Base-by-base conservation (phyloP, 768 basidiomycete genomes). In the Daedaleopsis sinensis region DNA sequence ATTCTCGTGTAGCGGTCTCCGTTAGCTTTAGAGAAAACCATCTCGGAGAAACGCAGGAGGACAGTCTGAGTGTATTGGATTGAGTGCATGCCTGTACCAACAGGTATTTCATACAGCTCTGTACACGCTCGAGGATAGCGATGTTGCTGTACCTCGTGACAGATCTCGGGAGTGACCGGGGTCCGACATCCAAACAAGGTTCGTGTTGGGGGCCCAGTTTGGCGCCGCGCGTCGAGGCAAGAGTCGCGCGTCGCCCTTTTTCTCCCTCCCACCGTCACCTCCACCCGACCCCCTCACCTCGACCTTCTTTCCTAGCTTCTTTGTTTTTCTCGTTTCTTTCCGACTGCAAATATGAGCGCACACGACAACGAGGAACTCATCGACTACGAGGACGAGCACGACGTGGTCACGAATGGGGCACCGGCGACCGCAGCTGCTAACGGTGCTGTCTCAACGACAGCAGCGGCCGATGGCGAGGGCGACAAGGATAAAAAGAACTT, bases 401-500 rank as follows among this genome's bases (percentile, higher is more conserved):
- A 93, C 70, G 82, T 90, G 63, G 80, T 87, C 59, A 81, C 89
- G 55, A 87, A 82, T 61, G 84, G 85, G 60, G 77, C 78, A 47
- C 73, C 80, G 35, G 78, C 77, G 23, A 67, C 77, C 39, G 70
- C 83, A 37, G 76, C 78, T 32, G 73, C 82, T 35, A 84, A 83
- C 59, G 84, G 82, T 55, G 80, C 81, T 62, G 73, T 78, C 59
- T 72, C 78, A 47, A 76, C 79, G 42, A 76, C 77, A 48, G 82
- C 79, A 59, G 81, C 83, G 23, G 86, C 79, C 62, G 87, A 84
- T 42, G 76, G 76, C 48, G 71, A 69, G 46, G 71, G 72, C 48
- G 90, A 89, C 68, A 93, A 91, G 77, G 91, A 93, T 69, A 94
- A 94, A 84, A 96, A 96, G 86, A 97, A 96, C 76, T 98, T 96